A percentile compares a stretch with the other conserved stretches of the same genome.
These are phyloP conservation scores for Colletotrichum acutatum DNA, from an alignment of 2,329 filamentous ascomycete genomes.

Conservation along the genomic window DNA sequence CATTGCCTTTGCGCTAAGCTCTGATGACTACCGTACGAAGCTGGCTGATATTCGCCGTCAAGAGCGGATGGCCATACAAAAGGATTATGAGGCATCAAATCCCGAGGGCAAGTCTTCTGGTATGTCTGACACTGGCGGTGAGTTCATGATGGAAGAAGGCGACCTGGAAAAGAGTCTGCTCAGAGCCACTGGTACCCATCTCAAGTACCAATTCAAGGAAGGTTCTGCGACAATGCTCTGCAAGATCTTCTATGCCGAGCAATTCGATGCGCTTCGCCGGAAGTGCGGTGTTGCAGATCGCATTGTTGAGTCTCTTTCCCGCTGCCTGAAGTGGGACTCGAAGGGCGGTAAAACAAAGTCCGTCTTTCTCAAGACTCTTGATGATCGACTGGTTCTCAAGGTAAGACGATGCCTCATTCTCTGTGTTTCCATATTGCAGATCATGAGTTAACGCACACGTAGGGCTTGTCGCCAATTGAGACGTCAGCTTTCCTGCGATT, in stretches of 20 bases:
- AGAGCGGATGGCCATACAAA: constrained; percentile 38
- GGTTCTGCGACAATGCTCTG: constrained; percentile 95
- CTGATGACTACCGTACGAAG: constrained; percentile 86
- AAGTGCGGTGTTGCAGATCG: constrained; percentile 95
- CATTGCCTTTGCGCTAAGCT: constrained; percentile 91
- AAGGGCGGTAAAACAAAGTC: constrained; percentile 98
- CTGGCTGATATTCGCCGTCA: constrained; percentile 68
- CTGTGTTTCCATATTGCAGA: not conserved
- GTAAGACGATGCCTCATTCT: constrained; percentile 39
- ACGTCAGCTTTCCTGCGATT: constrained; percentile 95
- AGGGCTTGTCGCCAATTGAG: constrained; percentile 90
- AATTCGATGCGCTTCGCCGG: constrained; percentile 92
- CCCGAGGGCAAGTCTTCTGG: constrained; percentile 44
- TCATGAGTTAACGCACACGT: constrained; percentile 41
- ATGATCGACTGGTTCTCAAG: constrained; percentile 94
- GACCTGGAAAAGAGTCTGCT: constrained; percentile 89
- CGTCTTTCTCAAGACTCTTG: constrained; percentile 94
- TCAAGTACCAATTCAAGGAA: constrained; percentile 95
- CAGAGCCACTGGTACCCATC: constrained; percentile 87
- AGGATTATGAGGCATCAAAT: constrained; percentile 33
- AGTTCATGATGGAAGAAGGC: constrained; percentile 66
- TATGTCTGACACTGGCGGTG: constrained; percentile 46
- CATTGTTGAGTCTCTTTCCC: constrained; percentile 93
- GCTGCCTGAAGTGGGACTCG: constrained; percentile 97
- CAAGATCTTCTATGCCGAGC: constrained; percentile 98